Percentiles rank a stretch among this genome's conserved stretches.
Evolutionary conservation across 495 filamentous ascomycete genomes (phyloP).

Genomic region (Jackrogersella multiformis): DNA sequence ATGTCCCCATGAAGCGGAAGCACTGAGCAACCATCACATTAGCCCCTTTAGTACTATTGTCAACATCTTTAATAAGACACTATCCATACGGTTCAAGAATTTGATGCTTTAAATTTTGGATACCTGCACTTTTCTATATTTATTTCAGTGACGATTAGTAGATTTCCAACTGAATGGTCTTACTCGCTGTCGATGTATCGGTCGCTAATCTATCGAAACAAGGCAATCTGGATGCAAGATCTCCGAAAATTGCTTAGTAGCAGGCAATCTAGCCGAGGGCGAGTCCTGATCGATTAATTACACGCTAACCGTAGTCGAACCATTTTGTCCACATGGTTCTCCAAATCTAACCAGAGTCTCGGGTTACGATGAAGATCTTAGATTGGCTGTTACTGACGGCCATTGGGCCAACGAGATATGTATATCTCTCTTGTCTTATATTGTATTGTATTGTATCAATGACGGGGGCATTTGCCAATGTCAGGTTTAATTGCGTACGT

Average conservation of each 20-base stretch:
- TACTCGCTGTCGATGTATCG: slow-evolving; percentile 29
- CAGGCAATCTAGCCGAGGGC: slow-evolving; percentile 42
- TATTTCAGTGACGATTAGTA: slow-evolving; percentile 11
- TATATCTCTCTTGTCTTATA: slow-evolving; percentile 12
- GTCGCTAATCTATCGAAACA: slow-evolving; percentile 44
- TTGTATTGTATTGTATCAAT: slow-evolving; percentile 5
- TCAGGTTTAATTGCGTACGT: no score
- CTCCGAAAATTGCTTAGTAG: slow-evolving; percentile 38
- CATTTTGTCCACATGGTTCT: slow-evolving; percentile 43
- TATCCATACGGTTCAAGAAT: no score
- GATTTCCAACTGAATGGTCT: slow-evolving; percentile 24
- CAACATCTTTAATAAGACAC: no score
- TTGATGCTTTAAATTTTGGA: background rate
- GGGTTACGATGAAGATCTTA: slow-evolving; percentile 37
- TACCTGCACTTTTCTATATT: background rate
- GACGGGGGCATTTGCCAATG: slow-evolving; percentile 23
- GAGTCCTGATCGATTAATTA: slow-evolving; percentile 42
- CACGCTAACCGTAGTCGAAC: slow-evolving; percentile 41
- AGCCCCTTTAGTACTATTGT: no score
- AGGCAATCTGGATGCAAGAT: slow-evolving; percentile 44
- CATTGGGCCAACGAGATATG: background rate
- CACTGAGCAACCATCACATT: no score
- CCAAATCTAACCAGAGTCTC: slow-evolving; percentile 42
- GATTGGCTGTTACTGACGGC: slow-evolving; percentile 31
- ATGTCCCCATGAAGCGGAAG: background rate